Evolutionary conservation across 2,329 filamentous ascomycete genomes (phyloP), one percentile per base, ranked within the genome.

Genomic region (Chrysoporthe deuterocubensis): DNA sequence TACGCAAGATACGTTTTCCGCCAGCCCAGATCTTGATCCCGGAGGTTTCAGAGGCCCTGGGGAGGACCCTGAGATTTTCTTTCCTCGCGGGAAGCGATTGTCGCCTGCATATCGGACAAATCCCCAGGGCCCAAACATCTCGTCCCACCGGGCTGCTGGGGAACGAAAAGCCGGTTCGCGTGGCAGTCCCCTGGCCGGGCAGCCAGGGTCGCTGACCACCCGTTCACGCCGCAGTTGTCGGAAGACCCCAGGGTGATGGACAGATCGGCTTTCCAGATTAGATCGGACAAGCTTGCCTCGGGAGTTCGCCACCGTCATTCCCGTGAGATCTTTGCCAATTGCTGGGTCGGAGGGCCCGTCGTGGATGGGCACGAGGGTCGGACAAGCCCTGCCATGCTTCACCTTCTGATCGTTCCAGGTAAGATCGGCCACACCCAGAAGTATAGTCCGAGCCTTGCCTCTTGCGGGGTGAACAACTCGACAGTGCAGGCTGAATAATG

Each of bases 211-310:
- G 57, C 40, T 43, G 57, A 60, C 57, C 57, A 60, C 57, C 40
- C 57, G 21, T 40, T 44, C n/a, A 26, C 37, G 34, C 21, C 26
- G 34, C 11, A 18, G 16, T 16, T 26, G 5, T n/a, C 21, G 58
- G n/a, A 52, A 59, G 63, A 62, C 62, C 57, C 60, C 37, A 16
- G 40, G 54, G 63, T 34, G 67, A 68, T 68, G 43, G 21, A 37
- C 67, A 68, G 63, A 68, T 66, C 67, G 66, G 57, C 67, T 50
- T 68, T 58, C 67, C 63, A 18, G 32, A 58, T 62, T 57, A 43
- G 58, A 62, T 62, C 44, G 43, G 43, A 43, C 50, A 56, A 65
- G 40, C 61, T 37, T 21, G 66, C 16, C 11, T 34, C n/a, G 32
- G 1, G 8, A 21, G 8, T 37, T 57, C 40, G 54, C 54, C 54